Percentiles rank a stretch among this genome's conserved stretches.
Conservation (phyloP, 805 yeast species). For the Saccharomycopsis sp. region DNA sequence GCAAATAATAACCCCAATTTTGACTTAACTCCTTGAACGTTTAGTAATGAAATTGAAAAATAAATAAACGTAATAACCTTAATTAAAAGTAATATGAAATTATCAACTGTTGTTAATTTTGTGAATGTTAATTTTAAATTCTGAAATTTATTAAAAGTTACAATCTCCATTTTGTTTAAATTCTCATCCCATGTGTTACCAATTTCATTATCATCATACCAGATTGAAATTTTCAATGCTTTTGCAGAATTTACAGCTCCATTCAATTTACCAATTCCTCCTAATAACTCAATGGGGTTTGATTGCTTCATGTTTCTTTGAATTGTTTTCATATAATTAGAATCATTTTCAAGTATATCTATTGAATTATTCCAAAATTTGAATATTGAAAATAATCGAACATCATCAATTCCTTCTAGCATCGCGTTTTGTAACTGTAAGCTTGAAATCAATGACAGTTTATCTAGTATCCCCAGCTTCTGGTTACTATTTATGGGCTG, state of each 20-base stretch:
- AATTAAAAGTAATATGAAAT: conserved; percentile 23
- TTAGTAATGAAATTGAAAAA: conserved; percentile 33
- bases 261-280: conserved; percentile 36
- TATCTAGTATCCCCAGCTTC: no score
- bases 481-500: no score
- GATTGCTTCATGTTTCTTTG: conserved; percentile 26
- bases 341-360: conserved; percentile 28
- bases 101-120: conserved; percentile 24
- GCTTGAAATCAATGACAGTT: no score
- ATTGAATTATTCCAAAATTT: conserved; percentile 36
- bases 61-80: conserved; percentile 30
- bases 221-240: conserved; percentile 30
- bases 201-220: conserved; percentile 19
- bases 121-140: conserved; percentile 19
- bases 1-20: conserved; percentile 40
- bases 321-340: conserved; percentile 33
- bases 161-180: conserved; percentile 23
- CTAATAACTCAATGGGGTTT: conserved; percentile 28
- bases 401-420: not conserved
- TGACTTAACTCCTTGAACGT: conserved; percentile 38
- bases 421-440: no score
- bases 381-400: conserved; percentile 29
- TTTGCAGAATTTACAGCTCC: conserved; percentile 38
- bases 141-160: conserved; percentile 1
- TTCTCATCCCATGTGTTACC: conserved; percentile 30